A percentile compares a stretch with the other conserved stretches of the same genome.
These are phyloP conservation scores for Juncus effusus DNA, from an alignment of 176 grass and related monocot genomes.

Conservation along the genomic window DNA sequence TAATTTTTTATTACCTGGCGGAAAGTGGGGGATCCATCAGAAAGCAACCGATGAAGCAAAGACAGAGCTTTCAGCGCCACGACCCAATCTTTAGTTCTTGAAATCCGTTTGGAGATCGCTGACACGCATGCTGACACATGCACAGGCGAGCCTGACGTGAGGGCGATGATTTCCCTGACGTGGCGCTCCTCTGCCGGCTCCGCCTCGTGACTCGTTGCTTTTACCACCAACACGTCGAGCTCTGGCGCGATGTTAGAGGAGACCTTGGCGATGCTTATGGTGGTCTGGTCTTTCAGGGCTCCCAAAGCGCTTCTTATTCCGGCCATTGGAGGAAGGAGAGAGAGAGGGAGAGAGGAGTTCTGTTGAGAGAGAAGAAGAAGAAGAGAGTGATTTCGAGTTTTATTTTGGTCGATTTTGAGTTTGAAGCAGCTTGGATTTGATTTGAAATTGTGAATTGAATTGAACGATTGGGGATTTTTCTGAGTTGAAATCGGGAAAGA, in stretches of 20 bases:
- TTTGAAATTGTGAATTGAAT: too few relatives aligned
- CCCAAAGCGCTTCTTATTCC: conserved; percentile 72
- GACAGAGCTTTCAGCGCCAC: conserved; percentile 69
- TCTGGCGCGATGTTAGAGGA: conserved; percentile 44
- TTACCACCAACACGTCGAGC: conserved; percentile 69
- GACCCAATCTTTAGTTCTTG: conserved; percentile 63
- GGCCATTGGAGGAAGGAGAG: conserved; percentile 2
- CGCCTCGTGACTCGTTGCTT: conserved; percentile 64
- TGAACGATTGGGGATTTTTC: too few relatives aligned
- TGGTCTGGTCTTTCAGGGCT: conserved; percentile 73
- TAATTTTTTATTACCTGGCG: conserved; percentile 23
- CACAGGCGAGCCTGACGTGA: conserved; percentile 31
- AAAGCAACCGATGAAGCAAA: conserved; percentile 64
- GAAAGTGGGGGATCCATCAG: conserved; percentile 41
- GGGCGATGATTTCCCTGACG: conserved; percentile 36
- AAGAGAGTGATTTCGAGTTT: too few relatives aligned
- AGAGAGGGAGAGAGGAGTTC: too few relatives aligned
- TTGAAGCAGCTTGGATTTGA: too few relatives aligned
- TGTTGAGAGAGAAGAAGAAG: too few relatives aligned
- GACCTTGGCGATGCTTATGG: conserved; percentile 71
- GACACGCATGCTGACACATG: conserved; percentile 39
- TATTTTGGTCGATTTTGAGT: too few relatives aligned
- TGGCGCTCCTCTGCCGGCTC: conserved; percentile 52
- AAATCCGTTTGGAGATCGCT: conserved; percentile 47
- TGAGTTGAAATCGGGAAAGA: too few relatives aligned